phyloP scores from a whole-genome alignment of 2,329 filamentous ascomycete genomes.

The Capronia americana region DNA sequence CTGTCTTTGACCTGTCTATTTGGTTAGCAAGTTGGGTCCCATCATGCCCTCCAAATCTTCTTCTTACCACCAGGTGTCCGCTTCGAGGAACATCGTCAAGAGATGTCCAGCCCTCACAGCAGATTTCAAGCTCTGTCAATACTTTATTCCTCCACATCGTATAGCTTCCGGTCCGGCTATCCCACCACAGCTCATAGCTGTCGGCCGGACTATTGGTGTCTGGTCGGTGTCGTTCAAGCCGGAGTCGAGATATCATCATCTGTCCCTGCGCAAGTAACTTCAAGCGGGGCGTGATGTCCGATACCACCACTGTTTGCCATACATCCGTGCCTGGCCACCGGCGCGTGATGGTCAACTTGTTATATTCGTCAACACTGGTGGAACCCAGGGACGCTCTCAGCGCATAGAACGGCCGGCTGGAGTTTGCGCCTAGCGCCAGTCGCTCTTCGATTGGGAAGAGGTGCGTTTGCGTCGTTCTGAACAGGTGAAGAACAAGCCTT shows the following conservation, averaged over 20 bases:
- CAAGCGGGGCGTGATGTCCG: background rate
- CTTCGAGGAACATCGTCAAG: conserved; percentile 5
- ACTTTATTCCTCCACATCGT: conserved; percentile 5
- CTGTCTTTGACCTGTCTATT: conserved; percentile 3
- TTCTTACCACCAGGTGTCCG: conserved; percentile 1
- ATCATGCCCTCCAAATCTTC: background rate
- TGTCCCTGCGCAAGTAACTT: conserved; percentile 2
- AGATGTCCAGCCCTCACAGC: background rate
- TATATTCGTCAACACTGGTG: background rate
- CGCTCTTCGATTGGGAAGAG: conserved; percentile 2
- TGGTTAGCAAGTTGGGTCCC: background rate
- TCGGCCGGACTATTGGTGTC: background rate
- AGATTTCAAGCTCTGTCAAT: background rate
- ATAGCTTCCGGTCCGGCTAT: conserved; percentile 2
- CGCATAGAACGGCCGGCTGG: background rate
- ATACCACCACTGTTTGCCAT: background rate
- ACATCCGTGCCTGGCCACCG: conserved; percentile 6
- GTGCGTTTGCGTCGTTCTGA: background rate
- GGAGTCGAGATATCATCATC: conserved; percentile 5
- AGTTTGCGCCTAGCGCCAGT: background rate
- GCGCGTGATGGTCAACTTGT: conserved; percentile 1
- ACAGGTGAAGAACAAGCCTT: conserved; percentile 4
- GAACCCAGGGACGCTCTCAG: background rate
- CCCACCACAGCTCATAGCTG: conserved; percentile 3
- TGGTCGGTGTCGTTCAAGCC: background rate